Conservation (phyloP, 176 grass and related monocot species). For the Phyllostachys edulis region DNA sequence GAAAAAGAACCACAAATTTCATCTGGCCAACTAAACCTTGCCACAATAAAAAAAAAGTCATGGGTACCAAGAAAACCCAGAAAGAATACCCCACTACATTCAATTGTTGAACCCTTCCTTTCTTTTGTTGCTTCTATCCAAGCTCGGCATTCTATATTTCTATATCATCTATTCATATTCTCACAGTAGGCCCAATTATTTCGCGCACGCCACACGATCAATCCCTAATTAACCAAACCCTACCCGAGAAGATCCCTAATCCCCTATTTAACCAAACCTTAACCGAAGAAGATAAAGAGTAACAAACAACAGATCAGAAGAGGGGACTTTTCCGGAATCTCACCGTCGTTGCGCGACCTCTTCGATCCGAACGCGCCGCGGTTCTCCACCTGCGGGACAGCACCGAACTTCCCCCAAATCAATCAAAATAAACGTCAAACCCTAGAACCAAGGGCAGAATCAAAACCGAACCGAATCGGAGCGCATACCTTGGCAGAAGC, state of each 20-base stretch:
- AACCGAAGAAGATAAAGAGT: neutral
- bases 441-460: neutral
- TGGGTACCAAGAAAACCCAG: neutral
- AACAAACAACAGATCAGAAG: neutral
- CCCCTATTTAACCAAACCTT: slow-evolving; percentile 20
- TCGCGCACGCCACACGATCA: neutral
- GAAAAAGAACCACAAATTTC: neutral
- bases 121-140: neutral
- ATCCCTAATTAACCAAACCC: neutral
- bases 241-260: neutral
- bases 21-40: neutral
- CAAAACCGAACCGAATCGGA: neutral
- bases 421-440: slow-evolving; percentile 20
- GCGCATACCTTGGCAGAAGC: slow-evolving; percentile 55
- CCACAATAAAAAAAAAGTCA: neutral
- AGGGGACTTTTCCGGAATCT: neutral
- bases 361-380: slow-evolving; percentile 74
- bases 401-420: slow-evolving; percentile 30
- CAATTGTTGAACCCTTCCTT: neutral
- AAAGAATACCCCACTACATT: neutral
- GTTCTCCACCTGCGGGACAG: slow-evolving; percentile 59
- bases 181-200: neutral
- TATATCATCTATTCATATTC: neutral
- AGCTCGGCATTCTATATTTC: neutral
- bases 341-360: slow-evolving; percentile 86